Base-by-base conservation (phyloP, 805 yeast species). In the Clavispora fructus region DNA sequence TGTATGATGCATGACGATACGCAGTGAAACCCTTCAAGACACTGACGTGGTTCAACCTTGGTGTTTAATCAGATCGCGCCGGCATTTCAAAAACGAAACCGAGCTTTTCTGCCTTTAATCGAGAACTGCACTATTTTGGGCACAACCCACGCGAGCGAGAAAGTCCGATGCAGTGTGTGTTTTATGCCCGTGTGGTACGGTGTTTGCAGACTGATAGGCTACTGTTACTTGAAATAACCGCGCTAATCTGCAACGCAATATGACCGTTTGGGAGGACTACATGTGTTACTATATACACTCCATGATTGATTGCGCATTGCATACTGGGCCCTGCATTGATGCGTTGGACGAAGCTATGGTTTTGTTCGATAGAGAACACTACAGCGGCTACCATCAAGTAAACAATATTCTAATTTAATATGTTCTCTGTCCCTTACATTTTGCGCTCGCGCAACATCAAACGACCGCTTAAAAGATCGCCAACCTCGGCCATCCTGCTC, bases 401-500 rank as follows among this genome's bases (percentile, higher is more conserved):
- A 17, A 17, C 37, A 33, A 33, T 16, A 4, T 33, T 33, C 25
- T 33, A 16, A 33, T 9, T 10, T 17, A 33, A 10, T 33, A 33
- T 17, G 13, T 33, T 7, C 11, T 32, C 9, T 8, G 17, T 14
- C 37, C 37, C 25, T 33, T 11, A 33, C 39, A 37, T 39, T n/a
- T 39, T 29, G 31, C 54, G 54, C 45, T 51, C 51, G 37, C 57
- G 44, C 48, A 84, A 63, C 53, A 72, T 64, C 46, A 77, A 61
- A 59, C 91, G 74, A 35, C 95, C 95, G 59, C 91, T 85, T 58
- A 87, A 71, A 55, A 86, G 78, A 59, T 83, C 87, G 50, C 81
- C 78, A 30, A 82, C 77, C 47, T 73, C 73, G 47, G 73, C 74
- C 68, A 81, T 71, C 41, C 75, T 70, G 43, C 71, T 68, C 95